phyloP scores from a whole-genome alignment of 192 early-diverging fungal species.

The Cladochytrium replicatum region DNA sequence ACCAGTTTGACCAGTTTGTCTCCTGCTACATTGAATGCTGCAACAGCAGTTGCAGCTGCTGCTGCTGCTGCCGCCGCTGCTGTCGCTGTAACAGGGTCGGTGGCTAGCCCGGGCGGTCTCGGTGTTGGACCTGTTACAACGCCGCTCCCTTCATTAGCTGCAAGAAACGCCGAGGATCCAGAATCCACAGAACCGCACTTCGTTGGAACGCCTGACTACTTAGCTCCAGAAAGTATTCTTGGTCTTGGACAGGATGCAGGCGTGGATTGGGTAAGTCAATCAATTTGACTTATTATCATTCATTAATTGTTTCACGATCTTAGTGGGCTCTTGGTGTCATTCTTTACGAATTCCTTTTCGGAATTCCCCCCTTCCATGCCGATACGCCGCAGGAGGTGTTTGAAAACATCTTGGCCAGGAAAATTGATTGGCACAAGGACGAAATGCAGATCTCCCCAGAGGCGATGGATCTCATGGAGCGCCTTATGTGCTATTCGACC shows the following conservation, averaged over 20 bases:
- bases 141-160: constrained; percentile 19
- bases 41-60: constrained; percentile 3
- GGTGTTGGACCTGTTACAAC: constrained; percentile 5
- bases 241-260: constrained; percentile 71
- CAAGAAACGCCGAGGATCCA: constrained; percentile 36
- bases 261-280: constrained; percentile 73
- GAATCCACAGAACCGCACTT: constrained; percentile 41
- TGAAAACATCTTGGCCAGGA: constrained; percentile 66
- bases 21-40: too few species aligned
- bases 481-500: constrained; percentile 52
- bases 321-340: constrained; percentile 87
- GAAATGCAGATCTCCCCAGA: constrained; percentile 61
- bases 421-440: constrained; percentile 66
- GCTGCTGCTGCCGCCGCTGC: constrained; percentile 22
- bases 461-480: constrained; percentile 70
- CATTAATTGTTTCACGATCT: constrained; percentile 6
- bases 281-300: constrained; percentile 3
- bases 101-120: constrained; percentile 24
- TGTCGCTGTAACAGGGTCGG: constrained; percentile 21
- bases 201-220: constrained; percentile 82
- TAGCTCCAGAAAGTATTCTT: constrained; percentile 79
- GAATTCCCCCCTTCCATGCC: constrained; percentile 75
- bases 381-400: constrained; percentile 68
- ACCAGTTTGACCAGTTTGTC: too few species aligned
- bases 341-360: constrained; percentile 76